Percentiles rank a stretch among this genome's conserved stretches.
These are phyloP conservation scores for Groenewaldozyma tartarivorans DNA, from an alignment of 805 yeast genomes.

Conservation along the genomic window DNA sequence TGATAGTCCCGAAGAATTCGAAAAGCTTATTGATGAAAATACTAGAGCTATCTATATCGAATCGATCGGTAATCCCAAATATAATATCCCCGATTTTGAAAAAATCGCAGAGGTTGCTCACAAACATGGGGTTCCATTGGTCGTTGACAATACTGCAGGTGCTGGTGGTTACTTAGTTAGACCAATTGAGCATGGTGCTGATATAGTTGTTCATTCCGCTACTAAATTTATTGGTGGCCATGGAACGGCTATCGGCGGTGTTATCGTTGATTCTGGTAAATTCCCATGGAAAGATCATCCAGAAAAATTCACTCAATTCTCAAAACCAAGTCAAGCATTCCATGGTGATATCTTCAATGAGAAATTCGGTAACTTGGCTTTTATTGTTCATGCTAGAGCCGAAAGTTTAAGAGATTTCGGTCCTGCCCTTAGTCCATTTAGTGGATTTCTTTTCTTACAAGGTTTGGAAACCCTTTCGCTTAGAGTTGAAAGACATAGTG, in stretches of 20 bases:
- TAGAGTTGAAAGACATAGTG: constrained; percentile 86
- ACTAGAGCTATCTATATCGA: constrained; percentile 89
- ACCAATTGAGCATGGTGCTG: constrained; percentile 86
- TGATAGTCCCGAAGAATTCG: constrained; percentile 64
- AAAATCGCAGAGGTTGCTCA: constrained; percentile 68
- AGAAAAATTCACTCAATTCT: constrained; percentile 83
- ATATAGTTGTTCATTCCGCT: constrained; percentile 86
- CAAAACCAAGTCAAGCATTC: constrained; percentile 86
- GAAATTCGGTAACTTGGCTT: constrained; percentile 72
- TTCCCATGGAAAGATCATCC: constrained; percentile 87
- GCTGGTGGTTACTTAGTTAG: constrained; percentile 86
- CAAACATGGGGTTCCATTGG: constrained; percentile 77
- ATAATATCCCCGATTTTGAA: constrained; percentile 86
- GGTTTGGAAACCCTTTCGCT: constrained; percentile 92
- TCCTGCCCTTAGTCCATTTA: constrained; percentile 81
- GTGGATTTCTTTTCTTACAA: constrained; percentile 73
- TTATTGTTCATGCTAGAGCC: constrained; percentile 67
- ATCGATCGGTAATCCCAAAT: constrained; percentile 87
- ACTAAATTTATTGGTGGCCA: constrained; percentile 98
- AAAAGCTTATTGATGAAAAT: constrained; percentile 61
- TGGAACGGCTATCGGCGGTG: constrained; percentile 92
- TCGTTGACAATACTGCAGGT: constrained; percentile 94
- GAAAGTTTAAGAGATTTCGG: constrained; percentile 90
- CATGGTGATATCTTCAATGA: constrained; percentile 81
- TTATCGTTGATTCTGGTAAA: constrained; percentile 79